Conservation (phyloP, 148 eudicot species). For the Beta vulgaris region DNA sequence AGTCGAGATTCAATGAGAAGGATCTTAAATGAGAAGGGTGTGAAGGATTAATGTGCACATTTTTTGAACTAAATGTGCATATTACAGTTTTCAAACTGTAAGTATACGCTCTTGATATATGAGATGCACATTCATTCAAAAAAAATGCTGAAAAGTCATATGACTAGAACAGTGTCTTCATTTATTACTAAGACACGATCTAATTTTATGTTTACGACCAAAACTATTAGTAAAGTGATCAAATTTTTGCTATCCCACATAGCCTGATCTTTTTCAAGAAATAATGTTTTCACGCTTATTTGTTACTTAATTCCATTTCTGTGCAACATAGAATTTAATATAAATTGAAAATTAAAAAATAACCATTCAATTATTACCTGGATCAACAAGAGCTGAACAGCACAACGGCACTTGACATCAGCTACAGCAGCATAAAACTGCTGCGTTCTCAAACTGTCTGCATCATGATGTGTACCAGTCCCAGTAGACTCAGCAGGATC, state of each 20-base stretch:
- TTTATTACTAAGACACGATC: too few relatives aligned
- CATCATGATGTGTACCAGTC: slow-evolving; percentile 41
- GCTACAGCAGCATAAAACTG: slow-evolving; percentile 62
- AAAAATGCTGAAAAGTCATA: too few relatives aligned
- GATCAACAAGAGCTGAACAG: slow-evolving; percentile 87
- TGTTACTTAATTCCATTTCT: not conserved
- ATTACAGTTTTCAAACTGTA: too few relatives aligned
- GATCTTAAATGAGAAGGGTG: too few relatives aligned
- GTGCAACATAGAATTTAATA: not conserved
- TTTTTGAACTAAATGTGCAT: too few relatives aligned
- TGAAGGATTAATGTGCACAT: too few relatives aligned
- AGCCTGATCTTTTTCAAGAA: not conserved
- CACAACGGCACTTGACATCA: slow-evolving; percentile 78
- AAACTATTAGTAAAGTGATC: not conserved
- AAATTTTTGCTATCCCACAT: not conserved
- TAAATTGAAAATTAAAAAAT: not conserved
- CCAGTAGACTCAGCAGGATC: slow-evolving; percentile 44
- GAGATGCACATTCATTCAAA: too few relatives aligned
- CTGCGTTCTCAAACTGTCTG: slow-evolving; percentile 46
- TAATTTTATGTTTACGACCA: not conserved
- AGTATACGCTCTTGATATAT: too few relatives aligned
- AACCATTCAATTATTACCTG: slow-evolving; percentile 55
- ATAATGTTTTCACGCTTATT: too few relatives aligned
- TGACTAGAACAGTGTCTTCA: too few relatives aligned
- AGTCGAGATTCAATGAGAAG: too few relatives aligned